A percentile compares a stretch with the other conserved stretches of the same genome.
Conservation (phyloP, 2,329 filamentous ascomycete species). For the Fusarium camptoceras region DNA sequence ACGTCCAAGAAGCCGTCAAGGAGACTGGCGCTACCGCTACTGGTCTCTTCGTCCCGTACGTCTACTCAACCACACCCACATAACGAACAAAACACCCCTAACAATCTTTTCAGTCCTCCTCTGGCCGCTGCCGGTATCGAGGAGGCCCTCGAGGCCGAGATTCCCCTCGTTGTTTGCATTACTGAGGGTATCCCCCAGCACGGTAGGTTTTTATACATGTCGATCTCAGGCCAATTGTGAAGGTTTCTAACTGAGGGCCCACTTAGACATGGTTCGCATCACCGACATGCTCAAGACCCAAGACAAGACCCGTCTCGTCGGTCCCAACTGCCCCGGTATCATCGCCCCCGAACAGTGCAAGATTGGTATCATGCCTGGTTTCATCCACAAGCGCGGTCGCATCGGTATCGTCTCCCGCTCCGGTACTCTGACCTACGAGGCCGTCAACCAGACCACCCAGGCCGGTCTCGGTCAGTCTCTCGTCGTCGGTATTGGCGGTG, state of each 20-base stretch:
- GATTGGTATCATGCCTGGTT: conserved; percentile 99
- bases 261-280: conserved; percentile 95
- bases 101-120: conserved; percentile 73
- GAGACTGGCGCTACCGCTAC: conserved; percentile 91
- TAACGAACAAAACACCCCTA: conserved; percentile 13
- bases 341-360: conserved; percentile 97
- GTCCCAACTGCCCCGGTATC: conserved; percentile 98
- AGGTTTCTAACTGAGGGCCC: conserved; percentile 28
- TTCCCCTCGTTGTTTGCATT: conserved; percentile 95
- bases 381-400: conserved; percentile 99
- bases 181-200: conserved; percentile 98
- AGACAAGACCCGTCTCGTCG: conserved; percentile 94
- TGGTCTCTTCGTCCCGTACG: conserved; percentile 95
- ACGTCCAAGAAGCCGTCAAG: conserved; percentile 88
- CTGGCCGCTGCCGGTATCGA: conserved; percentile 95
- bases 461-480: conserved; percentile 97
- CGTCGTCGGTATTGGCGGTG: conserved; percentile 97
- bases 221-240: conserved; percentile 4
- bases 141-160: conserved; percentile 92
- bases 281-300: conserved; percentile 98
- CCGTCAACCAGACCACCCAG: conserved; percentile 99
- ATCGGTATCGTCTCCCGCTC: conserved; percentile 99
- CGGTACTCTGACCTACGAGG: conserved; percentile 98
- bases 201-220: conserved; percentile 66
- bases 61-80: conserved; percentile 8